phyloP scores from a whole-genome alignment of 129 eudicot genomes.

The Ambrosia trifida region DNA sequence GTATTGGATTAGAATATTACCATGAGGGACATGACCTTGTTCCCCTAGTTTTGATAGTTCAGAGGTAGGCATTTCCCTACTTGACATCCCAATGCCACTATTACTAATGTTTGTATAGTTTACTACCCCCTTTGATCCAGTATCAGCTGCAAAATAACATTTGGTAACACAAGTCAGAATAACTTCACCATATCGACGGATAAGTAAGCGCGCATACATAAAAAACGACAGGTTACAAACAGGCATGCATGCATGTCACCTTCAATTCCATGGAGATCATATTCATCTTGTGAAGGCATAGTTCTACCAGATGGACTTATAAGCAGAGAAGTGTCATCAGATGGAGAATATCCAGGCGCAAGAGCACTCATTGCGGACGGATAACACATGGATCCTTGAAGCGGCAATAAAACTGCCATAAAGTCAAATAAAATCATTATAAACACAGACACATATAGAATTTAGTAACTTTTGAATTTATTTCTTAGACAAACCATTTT shows the following conservation, averaged over 20 bases:
- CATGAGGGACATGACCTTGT: constrained; percentile 54
- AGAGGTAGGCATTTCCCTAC: constrained; percentile 47
- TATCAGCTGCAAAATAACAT: constrained; percentile 57
- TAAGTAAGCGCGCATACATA: constrained; percentile 1
- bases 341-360: constrained; percentile 66
- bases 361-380: constrained; percentile 60
- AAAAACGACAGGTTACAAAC: constrained; percentile 24
- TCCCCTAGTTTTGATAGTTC: constrained; percentile 57
- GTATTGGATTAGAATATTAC: constrained; percentile 35
- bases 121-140: constrained; percentile 52
- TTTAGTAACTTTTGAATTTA: not conserved
- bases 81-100: constrained; percentile 56
- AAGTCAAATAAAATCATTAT: not conserved
- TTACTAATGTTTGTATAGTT: constrained; percentile 41
- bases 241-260: constrained; percentile 63
- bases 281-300: constrained; percentile 64
- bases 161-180: constrained; percentile 3
- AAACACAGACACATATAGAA: not conserved
- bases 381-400: constrained; percentile 71
- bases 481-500: constrained; percentile 57
- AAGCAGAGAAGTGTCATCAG: constrained; percentile 78
- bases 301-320: constrained; percentile 52
- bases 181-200: constrained; percentile 10
- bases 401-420: constrained; percentile 60
- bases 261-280: constrained; percentile 59